Evolutionary conservation across 208 protist genomes (phyloP), one percentile per base, ranked within the genome.

Genomic region (Blechomonas ayalai): DNA sequence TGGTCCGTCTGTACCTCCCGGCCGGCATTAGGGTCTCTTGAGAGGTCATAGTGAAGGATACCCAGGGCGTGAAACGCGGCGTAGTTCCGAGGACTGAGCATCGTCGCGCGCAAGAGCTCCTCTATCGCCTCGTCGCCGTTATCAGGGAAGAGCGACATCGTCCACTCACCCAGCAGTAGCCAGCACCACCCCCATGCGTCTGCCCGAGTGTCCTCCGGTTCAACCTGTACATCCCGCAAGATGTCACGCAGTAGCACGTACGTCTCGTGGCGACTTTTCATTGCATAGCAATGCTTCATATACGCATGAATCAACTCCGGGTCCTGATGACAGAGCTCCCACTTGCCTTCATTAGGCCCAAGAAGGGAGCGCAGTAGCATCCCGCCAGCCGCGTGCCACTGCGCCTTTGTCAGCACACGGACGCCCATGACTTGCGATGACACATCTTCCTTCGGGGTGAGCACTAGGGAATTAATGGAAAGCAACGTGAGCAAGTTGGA

Each of bases 401-500:
- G 81, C 20, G 53, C 52, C 44, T 82, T 95, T 22, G 87, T 76
- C 53, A 97, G 82, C 10, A 93, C 52, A 5, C 74, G 67, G 22
- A 97, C 87, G 45, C 96, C 98, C 35, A 98, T 92, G 25, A 99
- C 72, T 72, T 97, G 96, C 23, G 82, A 91, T n/a, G 81, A 56
- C 23, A 93, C 38, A 39, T 99, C 91, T 39, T 98, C 71, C 16
- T 88, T 35, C 7, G 95, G 92, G 1, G 60, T 41, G 15, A 98
- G 43, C 9, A 98, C 96, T 2, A 99, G 78, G 3, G 85, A 90
- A 31, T 96, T 96, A 35, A 99, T 91, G 6, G 93, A 77, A 12
- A 99, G 69, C 19, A 99, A 72, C 12, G 91, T 82, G 57, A 96
- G 86, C 69, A 98, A 92, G 43, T 92, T 71, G 27, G 90, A 81